These are phyloP conservation scores for Austroboletus niveus DNA, from an alignment of 1,284 basidiomycete species.

Conservation along the genomic window DNA sequence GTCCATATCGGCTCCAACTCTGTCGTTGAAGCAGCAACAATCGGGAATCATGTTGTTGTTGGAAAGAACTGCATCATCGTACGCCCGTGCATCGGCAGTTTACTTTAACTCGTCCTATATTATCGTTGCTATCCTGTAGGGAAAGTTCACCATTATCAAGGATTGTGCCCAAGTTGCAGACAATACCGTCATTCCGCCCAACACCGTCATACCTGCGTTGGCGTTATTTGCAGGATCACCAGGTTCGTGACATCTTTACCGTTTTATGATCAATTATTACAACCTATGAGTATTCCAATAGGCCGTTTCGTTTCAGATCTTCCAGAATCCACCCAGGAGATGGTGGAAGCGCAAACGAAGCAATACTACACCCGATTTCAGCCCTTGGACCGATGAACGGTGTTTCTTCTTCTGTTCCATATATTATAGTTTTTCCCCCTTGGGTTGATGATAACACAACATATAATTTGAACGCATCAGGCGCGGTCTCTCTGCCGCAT, in stretches of 20 bases:
- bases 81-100: conserved; percentile 29
- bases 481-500: neutral
- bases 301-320: conserved; percentile 81
- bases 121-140: conserved; percentile 48
- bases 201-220: conserved; percentile 89
- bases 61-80: conserved; percentile 95
- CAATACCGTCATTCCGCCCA: conserved; percentile 87
- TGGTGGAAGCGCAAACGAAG: conserved; percentile 77
- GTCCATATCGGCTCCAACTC: conserved; percentile 88
- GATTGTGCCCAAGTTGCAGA: conserved; percentile 90
- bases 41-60: conserved; percentile 93
- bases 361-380: conserved; percentile 71
- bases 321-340: conserved; percentile 87
- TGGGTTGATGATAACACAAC: neutral
- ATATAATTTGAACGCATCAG: neutral
- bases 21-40: conserved; percentile 91
- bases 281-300: conserved; percentile 30
- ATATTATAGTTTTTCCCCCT: conserved; percentile 1
- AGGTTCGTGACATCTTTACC: conserved; percentile 44
- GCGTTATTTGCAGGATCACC: conserved; percentile 89
- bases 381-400: conserved; percentile 37
- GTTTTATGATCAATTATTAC: neutral
- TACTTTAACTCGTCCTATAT: neutral
- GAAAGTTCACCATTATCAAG: conserved; percentile 96
- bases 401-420: conserved; percentile 1